These are phyloP conservation scores for Stephanodiscus triporus DNA, from an alignment of 108 stramenopile genomes.

Conservation along the genomic window DNA sequence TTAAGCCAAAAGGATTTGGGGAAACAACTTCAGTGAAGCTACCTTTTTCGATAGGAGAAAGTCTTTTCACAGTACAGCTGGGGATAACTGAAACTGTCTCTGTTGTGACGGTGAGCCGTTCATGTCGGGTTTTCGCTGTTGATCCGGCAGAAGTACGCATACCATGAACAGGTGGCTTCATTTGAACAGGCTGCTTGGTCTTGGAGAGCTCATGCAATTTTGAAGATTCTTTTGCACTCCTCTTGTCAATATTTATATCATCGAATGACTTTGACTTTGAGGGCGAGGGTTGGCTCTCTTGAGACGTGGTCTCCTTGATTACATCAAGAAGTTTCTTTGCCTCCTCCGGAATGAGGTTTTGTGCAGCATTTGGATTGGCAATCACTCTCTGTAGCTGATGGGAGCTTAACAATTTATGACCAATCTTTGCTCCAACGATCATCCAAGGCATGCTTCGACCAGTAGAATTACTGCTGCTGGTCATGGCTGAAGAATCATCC, in stretches of 20 bases:
- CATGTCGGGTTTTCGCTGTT: slow-evolving; percentile 15
- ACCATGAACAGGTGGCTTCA: slow-evolving; percentile 59
- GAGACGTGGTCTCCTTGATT: slow-evolving; percentile 9
- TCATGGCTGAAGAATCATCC: slow-evolving; percentile 9
- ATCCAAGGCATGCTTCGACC: slow-evolving; percentile 61
- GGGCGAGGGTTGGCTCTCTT: slow-evolving; percentile 3
- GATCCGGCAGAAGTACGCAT: slow-evolving; percentile 66
- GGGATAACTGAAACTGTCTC: not conserved
- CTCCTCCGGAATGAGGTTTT: slow-evolving; percentile 31
- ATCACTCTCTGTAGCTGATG: slow-evolving; percentile 68
- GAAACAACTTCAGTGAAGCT: slow-evolving; percentile 6
- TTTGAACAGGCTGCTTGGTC: slow-evolving; percentile 59
- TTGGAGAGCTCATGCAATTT: slow-evolving; percentile 22
- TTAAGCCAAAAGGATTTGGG: not conserved
- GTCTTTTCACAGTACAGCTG: not conserved
- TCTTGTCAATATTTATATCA: slow-evolving; percentile 4
- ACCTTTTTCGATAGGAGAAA: slow-evolving; percentile 42
- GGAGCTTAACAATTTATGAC: slow-evolving; percentile 72
- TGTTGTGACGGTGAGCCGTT: too few species aligned
- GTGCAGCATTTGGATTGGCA: slow-evolving; percentile 34
- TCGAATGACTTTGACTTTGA: slow-evolving; percentile 27
- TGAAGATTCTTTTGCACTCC: slow-evolving; percentile 11
- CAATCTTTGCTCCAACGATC: slow-evolving; percentile 80
- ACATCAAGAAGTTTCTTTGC: slow-evolving; percentile 41
- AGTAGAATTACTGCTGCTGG: slow-evolving; percentile 24